Conservation (phyloP, 306 rosid species). For the Pterocarpus macrocarpus region DNA sequence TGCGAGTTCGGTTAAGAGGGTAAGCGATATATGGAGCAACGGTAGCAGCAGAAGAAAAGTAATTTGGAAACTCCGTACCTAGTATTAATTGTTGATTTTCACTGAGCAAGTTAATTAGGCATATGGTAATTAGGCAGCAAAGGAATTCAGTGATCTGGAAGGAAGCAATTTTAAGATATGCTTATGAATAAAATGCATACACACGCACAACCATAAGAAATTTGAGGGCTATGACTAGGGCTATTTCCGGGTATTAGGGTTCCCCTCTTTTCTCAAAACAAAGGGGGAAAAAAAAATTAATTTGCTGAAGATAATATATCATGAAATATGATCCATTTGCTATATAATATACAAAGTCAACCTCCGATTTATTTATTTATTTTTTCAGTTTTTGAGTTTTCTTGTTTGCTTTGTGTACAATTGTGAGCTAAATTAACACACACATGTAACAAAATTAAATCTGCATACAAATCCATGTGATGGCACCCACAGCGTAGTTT, state of each 20-base stretch:
- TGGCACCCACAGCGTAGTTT: conserved; percentile 40
- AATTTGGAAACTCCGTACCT: background rate
- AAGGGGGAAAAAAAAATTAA: no score
- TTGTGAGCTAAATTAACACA: conserved; percentile 12
- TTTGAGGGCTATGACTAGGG: conserved; percentile 47
- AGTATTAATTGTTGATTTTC: conserved; percentile 43
- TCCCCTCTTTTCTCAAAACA: conserved; percentile 16
- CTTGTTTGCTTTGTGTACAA: conserved; percentile 5
- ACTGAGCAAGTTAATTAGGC: background rate
- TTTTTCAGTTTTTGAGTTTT: background rate
- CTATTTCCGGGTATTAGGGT: conserved; percentile 48
- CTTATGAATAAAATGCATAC: conserved; percentile 25
- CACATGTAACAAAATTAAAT: conserved; percentile 28
- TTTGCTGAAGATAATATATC: conserved; percentile 14
- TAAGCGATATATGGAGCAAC: conserved; percentile 21
- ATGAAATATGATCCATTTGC: background rate
- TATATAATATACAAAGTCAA: conserved; percentile 6
- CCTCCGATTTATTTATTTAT: background rate
- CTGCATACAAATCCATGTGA: conserved; percentile 44
- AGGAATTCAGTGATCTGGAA: conserved; percentile 9
- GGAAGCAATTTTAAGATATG: conserved; percentile 17
- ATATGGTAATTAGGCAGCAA: conserved; percentile 20
- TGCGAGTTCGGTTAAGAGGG: background rate
- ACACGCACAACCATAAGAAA: background rate
- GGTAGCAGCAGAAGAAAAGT: background rate